Percentiles rank a stretch among this genome's conserved stretches.
These are phyloP conservation scores for Gymnopilus junonius DNA, from an alignment of 768 basidiomycete genomes.

Conservation along the genomic window DNA sequence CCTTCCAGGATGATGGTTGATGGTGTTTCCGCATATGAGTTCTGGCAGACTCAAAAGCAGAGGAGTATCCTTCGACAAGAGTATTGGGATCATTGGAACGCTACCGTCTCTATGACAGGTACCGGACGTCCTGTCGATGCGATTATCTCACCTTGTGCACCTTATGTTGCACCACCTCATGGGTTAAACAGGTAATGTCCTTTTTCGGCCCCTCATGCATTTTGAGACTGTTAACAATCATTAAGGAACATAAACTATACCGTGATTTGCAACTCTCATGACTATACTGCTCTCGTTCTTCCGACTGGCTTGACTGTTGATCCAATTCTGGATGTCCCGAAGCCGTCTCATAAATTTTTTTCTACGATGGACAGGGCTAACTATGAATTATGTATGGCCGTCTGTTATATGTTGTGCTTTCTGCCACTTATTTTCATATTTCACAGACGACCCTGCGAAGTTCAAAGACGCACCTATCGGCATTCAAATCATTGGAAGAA, in stretches of 20 bases:
- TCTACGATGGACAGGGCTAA: constrained; percentile 49
- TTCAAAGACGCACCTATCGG: constrained; percentile 64
- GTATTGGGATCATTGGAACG: constrained; percentile 68
- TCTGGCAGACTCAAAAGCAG: constrained; percentile 69
- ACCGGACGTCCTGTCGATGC: constrained; percentile 80
- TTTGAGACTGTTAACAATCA: constrained; percentile 22
- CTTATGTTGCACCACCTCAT: constrained; percentile 67
- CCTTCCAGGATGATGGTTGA: constrained; percentile 29
- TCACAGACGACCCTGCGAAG: constrained; percentile 57
- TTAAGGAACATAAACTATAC: constrained; percentile 57
- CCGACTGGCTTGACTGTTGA: constrained; percentile 68
- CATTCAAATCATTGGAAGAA: constrained; percentile 71
- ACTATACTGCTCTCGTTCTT: constrained; percentile 63
- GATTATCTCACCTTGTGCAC: constrained; percentile 66
- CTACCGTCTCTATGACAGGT: constrained; percentile 51
- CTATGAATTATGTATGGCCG: constrained; percentile 56
- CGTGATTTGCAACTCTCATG: constrained; percentile 68
- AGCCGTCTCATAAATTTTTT: constrained; percentile 49
- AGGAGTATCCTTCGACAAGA: constrained; percentile 53
- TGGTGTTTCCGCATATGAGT: constrained; percentile 54
- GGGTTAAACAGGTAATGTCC: constrained; percentile 42
- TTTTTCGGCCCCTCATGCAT: neutral
- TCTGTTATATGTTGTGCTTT: neutral
- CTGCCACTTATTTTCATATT: neutral
- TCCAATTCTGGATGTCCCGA: constrained; percentile 51